phyloP scores from a whole-genome alignment of 148 eudicot genomes.

The Camellia lanceoleosa region DNA sequence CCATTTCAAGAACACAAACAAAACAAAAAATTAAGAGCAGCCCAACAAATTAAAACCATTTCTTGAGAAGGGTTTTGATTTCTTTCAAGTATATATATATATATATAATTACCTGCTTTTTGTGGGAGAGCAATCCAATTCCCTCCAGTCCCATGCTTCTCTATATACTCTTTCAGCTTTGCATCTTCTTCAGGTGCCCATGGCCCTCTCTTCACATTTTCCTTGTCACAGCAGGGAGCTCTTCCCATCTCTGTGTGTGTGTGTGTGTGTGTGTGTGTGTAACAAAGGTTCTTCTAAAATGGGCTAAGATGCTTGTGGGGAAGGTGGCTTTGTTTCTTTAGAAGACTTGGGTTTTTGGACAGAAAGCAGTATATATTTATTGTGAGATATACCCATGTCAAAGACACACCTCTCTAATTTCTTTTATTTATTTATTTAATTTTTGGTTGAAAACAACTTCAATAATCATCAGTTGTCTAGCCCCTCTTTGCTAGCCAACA shows the following conservation, averaged over 20 bases:
- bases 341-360: constrained; percentile 18
- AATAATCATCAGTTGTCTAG: too few species aligned
- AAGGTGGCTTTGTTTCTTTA: constrained; percentile 13
- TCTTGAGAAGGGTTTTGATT: neutral
- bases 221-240: constrained; percentile 91
- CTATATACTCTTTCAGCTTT: constrained; percentile 64
- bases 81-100: neutral
- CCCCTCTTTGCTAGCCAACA: neutral
- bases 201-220: constrained; percentile 86
- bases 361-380: neutral
- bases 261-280: constrained; percentile 18
- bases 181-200: constrained; percentile 91
- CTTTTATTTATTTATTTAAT: neutral
- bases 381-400: constrained; percentile 20
- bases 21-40: neutral
- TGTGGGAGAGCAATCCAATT: constrained; percentile 85
- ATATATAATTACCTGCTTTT: constrained; percentile 49
- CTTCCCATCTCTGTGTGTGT: constrained; percentile 59
- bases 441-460: neutral
- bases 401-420: constrained; percentile 11
- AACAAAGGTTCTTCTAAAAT: constrained; percentile 14
- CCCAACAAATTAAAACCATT: neutral
- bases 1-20: constrained; percentile 3
- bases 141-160: constrained; percentile 58
- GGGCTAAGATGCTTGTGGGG: constrained; percentile 7